These are phyloP conservation scores for Mycosphaerella arachidis DNA, from an alignment of 2,329 filamentous ascomycete genomes.

Conservation along the genomic window DNA sequence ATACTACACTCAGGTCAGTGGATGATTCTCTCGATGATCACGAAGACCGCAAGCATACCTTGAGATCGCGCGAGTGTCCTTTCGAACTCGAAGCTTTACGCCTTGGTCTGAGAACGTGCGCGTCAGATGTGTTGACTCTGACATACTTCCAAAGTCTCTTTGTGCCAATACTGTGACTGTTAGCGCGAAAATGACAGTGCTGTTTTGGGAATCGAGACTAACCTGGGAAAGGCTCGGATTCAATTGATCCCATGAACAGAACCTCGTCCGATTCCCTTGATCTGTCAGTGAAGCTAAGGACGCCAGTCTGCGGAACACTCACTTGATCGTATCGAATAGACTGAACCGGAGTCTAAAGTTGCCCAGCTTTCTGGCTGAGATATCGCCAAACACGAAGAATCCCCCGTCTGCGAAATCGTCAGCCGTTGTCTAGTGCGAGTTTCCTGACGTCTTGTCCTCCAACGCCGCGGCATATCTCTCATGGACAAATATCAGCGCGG, in stretches of 20 bases:
- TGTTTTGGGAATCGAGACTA: slow-evolving; percentile 31
- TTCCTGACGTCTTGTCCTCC: no score
- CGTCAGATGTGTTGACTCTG: slow-evolving; percentile 75
- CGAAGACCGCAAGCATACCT: slow-evolving; percentile 7
- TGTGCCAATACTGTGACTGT: slow-evolving; percentile 17
- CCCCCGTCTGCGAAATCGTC: slow-evolving; percentile 59
- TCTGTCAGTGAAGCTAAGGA: slow-evolving; percentile 2
- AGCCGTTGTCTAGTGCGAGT: not conserved
- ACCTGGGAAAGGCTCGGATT: slow-evolving; percentile 67
- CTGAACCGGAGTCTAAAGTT: slow-evolving; percentile 70
- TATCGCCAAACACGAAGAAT: slow-evolving; percentile 87
- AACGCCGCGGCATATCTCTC: not conserved
- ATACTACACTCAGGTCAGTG: slow-evolving; percentile 11
- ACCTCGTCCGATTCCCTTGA: slow-evolving; percentile 38
- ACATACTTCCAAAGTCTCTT: slow-evolving; percentile 75
- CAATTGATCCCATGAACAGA: slow-evolving; percentile 50
- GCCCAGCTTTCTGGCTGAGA: slow-evolving; percentile 73
- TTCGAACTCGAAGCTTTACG: slow-evolving; percentile 74
- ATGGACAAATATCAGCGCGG: not conserved
- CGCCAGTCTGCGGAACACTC: slow-evolving; percentile 25
- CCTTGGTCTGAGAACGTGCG: slow-evolving; percentile 83
- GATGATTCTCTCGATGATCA: not conserved
- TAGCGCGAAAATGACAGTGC: not conserved
- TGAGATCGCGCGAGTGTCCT: slow-evolving; percentile 60
- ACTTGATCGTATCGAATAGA: slow-evolving; percentile 68